Conservation (phyloP, 2,329 filamentous ascomycete species). For the Hymenoscyphus fructigenus region DNA sequence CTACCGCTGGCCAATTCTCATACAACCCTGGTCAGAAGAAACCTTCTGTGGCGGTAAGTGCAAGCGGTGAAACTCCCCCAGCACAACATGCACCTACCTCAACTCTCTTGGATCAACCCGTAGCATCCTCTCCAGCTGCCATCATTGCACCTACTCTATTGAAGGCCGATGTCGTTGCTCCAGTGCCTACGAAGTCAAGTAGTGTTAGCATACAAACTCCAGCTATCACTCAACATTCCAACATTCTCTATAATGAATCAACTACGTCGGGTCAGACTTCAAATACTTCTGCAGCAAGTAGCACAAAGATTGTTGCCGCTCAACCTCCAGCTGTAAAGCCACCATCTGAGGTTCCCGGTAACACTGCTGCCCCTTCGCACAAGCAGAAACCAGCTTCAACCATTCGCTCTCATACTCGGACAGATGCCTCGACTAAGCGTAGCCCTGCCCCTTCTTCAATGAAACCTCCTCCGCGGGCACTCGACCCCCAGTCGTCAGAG, state of each 20-base stretch:
- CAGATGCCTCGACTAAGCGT: not conserved
- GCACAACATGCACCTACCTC: not conserved
- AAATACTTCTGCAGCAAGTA: not conserved
- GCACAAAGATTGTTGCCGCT: not conserved
- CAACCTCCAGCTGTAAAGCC: not conserved
- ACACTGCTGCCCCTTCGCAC: not conserved
- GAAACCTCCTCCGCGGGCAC: not conserved
- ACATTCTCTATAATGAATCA: not conserved
- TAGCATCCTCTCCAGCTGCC: not conserved
- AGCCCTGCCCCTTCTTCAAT: not conserved
- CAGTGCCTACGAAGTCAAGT: not conserved
- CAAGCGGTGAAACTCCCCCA: not conserved
- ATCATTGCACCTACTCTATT: not conserved
- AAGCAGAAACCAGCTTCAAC: not conserved
- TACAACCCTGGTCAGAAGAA: not conserved
- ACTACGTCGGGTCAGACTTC: not conserved
- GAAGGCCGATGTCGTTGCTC: not conserved
- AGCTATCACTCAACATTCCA: not conserved
- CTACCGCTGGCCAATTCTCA: conserved; percentile 5
- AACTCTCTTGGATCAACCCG: not conserved
- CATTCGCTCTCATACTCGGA: not conserved
- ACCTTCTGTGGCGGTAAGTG: not conserved
- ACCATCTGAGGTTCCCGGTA: not conserved
- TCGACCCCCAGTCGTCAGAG: not conserved
- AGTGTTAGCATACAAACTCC: not conserved